Percentiles rank a stretch among this genome's conserved stretches.
These are phyloP conservation scores for Lasiosphaeria miniovina DNA, from an alignment of 495 filamentous ascomycete species.

Conservation along the genomic window DNA sequence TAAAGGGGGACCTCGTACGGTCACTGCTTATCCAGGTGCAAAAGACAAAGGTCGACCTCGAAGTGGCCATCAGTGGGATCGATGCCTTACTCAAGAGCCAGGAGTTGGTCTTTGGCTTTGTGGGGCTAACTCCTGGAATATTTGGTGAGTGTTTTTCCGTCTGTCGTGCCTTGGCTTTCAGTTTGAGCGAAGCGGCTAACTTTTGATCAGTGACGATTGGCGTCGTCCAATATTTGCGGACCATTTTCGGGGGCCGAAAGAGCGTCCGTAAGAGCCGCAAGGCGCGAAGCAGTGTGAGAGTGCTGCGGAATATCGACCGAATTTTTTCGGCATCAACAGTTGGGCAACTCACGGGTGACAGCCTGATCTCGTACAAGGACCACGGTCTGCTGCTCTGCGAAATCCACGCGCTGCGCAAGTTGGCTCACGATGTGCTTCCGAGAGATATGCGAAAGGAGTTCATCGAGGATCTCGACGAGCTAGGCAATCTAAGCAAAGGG, in stretches of 20 bases:
- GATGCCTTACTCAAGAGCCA: constrained; percentile 91
- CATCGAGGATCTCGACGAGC: constrained; percentile 75
- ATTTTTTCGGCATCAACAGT: constrained; percentile 55
- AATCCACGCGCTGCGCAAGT: constrained; percentile 69
- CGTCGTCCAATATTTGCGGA: constrained; percentile 66
- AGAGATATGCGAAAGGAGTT: constrained; percentile 74
- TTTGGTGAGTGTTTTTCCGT: constrained; percentile 38
- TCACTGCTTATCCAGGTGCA: constrained; percentile 94
- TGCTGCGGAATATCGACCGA: constrained; percentile 80
- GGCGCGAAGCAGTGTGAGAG: constrained; percentile 63
- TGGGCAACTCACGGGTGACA: constrained; percentile 58
- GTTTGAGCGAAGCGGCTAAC: constrained; percentile 13
- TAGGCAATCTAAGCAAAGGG: constrained; percentile 69
- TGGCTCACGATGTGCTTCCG: constrained; percentile 62
- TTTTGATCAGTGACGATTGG: constrained; percentile 61
- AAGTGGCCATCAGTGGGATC: constrained; percentile 92
- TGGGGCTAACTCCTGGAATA: constrained; percentile 86
- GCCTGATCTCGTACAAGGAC: constrained; percentile 79
- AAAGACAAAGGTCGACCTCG: constrained; percentile 97
- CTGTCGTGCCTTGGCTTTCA: background rate
- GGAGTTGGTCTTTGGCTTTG: constrained; percentile 94
- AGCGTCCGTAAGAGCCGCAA: constrained; percentile 58
- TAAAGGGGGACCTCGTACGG: constrained; percentile 82
- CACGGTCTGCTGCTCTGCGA: constrained; percentile 88
- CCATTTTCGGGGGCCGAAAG: constrained; percentile 62